A percentile compares a stretch with the other conserved stretches of the same genome.
Conservation (phyloP, 1,284 basidiomycete genomes). For the Moesziomyces globuligerus region DNA sequence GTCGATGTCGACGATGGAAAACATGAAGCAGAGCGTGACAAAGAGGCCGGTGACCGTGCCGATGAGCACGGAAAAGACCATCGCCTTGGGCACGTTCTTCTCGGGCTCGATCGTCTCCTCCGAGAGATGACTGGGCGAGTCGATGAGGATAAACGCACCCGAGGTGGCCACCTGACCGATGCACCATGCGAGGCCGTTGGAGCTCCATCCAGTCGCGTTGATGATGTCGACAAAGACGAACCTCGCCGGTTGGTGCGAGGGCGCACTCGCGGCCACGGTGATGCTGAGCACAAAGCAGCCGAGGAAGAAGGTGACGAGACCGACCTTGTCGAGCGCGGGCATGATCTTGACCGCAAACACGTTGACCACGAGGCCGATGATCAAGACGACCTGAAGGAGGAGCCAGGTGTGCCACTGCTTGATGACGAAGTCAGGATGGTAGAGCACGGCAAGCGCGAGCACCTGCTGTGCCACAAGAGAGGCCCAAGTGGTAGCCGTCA, state of each 20-base stretch:
- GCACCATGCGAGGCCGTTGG: constrained; percentile 29
- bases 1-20: constrained; percentile 35
- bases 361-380: constrained; percentile 22
- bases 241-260: constrained; percentile 24
- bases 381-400: constrained; percentile 20
- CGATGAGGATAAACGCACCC: constrained; percentile 32
- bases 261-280: constrained; percentile 27
- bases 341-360: constrained; percentile 37
- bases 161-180: constrained; percentile 31
- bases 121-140: constrained; percentile 34
- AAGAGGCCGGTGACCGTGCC: constrained; percentile 30
- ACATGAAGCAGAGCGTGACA: constrained; percentile 39
- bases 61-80: constrained; percentile 35
- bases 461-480: constrained; percentile 34
- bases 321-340: constrained; percentile 30
- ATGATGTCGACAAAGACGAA: constrained; percentile 39
- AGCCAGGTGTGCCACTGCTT: constrained; percentile 41
- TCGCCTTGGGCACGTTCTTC: constrained; percentile 36
- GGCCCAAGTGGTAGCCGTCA: constrained; percentile 29
- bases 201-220: constrained; percentile 25
- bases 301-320: constrained; percentile 23
- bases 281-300: constrained; percentile 37
- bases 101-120: constrained; percentile 36
- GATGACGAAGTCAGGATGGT: constrained; percentile 31
- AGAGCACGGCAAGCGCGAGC: constrained; percentile 25